Evolutionary conservation across 257 asterid genomes (phyloP).

Genomic region (Eustoma russellianum): DNA sequence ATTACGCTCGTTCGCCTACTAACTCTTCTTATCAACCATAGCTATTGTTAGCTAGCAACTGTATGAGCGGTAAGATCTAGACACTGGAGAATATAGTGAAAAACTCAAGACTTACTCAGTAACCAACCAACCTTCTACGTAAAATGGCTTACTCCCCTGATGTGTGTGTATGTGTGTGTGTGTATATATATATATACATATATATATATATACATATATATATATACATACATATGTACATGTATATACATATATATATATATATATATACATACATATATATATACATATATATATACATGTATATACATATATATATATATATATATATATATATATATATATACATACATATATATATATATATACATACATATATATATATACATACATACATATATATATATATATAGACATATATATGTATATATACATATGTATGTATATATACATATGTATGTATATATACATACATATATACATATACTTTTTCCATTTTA

Average conservation of each 20-base stretch:
- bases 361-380: not conserved
- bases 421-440: no score
- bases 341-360: not conserved
- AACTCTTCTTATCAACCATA: no score
- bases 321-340: conserved; percentile 1
- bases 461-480: no score
- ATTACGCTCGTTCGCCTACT: no score
- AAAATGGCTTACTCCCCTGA: no score
- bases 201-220: not conserved
- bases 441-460: no score
- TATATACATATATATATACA: not conserved
- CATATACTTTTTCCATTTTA: no score
- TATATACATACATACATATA: not conserved
- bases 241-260: conserved; percentile 1
- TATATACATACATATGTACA: not conserved
- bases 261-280: not conserved
- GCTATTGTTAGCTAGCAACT: no score
- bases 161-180: not conserved
- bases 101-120: no score
- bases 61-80: no score
- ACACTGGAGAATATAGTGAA: no score
- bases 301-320: not conserved
- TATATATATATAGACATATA: not conserved
- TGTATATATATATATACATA: not conserved
- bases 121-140: no score